Conservation (phyloP, 176 grass and related monocot species). For the Triticum aestivum region DNA sequence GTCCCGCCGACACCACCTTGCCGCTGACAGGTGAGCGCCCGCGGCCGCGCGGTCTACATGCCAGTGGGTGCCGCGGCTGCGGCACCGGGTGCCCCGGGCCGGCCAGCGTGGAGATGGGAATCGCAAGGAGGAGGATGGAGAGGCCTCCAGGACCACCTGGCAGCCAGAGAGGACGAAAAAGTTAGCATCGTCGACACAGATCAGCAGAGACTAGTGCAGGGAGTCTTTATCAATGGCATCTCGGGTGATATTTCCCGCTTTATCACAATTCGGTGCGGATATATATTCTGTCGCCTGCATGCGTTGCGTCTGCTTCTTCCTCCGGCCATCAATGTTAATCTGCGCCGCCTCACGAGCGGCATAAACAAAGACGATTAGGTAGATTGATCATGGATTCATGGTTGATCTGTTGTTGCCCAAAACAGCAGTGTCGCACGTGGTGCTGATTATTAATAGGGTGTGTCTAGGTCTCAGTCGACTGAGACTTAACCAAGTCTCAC, state of each 20-base stretch:
- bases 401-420: neutral
- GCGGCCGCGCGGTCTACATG: neutral
- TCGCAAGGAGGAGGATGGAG: neutral
- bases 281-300: neutral
- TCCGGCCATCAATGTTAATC: neutral
- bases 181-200: neutral
- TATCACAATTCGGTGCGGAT: neutral
- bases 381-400: neutral
- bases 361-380: neutral
- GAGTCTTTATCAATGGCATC: constrained; percentile 19
- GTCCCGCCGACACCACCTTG: neutral
- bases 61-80: constrained; percentile 7
- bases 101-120: constrained; percentile 21
- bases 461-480: no score
- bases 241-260: constrained; percentile 13
- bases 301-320: neutral
- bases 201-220: neutral
- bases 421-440: neutral
- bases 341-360: neutral
- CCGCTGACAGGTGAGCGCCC: constrained; percentile 30
- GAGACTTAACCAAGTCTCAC: no score
- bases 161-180: neutral
- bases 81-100: neutral
- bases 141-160: neutral
- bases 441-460: neutral